These are phyloP conservation scores for Lycium barbarum DNA, from an alignment of 257 asterid species.

Conservation along the genomic window DNA sequence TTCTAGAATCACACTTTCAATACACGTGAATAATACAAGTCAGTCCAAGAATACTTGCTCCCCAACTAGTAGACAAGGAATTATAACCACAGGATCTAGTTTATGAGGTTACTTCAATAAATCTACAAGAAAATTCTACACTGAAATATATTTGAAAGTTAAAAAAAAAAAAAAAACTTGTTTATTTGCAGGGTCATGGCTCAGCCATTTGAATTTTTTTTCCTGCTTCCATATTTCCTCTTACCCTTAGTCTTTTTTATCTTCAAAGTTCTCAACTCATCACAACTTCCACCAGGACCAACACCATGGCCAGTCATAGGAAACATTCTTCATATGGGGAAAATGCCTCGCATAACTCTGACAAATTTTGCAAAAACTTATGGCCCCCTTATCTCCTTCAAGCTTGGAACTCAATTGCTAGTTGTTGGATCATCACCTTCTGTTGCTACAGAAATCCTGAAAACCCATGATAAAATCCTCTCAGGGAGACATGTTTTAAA, in stretches of 20 bases:
- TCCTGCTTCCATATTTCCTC: constrained; percentile 18
- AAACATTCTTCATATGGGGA: constrained; percentile 41
- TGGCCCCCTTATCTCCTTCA: constrained; percentile 52
- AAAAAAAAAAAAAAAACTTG: not conserved
- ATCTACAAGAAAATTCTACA: not conserved
- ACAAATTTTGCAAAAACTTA: constrained; percentile 42
- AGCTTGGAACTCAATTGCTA: constrained; percentile 40
- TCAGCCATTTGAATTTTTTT: not conserved
- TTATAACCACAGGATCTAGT: not conserved
- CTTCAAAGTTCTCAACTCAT: constrained; percentile 33
- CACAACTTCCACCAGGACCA: constrained; percentile 57
- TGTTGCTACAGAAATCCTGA: constrained; percentile 51
- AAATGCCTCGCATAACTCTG: constrained; percentile 38
- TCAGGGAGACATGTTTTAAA: constrained; percentile 45
- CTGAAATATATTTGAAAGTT: not conserved
- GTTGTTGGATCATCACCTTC: constrained; percentile 56
- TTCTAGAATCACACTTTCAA: constrained; percentile 4
- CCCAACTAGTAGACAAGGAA: not conserved
- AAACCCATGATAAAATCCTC: constrained; percentile 39
- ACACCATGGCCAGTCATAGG: constrained; percentile 58
- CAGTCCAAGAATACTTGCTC: not conserved
- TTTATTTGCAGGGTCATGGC: constrained; percentile 24
- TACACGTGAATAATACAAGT: not conserved
- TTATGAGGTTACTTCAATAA: not conserved
- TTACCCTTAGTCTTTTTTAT: not conserved